Evolutionary conservation across 2,329 filamentous ascomycete genomes (phyloP).

Genomic region (Talaromyces sp.): DNA sequence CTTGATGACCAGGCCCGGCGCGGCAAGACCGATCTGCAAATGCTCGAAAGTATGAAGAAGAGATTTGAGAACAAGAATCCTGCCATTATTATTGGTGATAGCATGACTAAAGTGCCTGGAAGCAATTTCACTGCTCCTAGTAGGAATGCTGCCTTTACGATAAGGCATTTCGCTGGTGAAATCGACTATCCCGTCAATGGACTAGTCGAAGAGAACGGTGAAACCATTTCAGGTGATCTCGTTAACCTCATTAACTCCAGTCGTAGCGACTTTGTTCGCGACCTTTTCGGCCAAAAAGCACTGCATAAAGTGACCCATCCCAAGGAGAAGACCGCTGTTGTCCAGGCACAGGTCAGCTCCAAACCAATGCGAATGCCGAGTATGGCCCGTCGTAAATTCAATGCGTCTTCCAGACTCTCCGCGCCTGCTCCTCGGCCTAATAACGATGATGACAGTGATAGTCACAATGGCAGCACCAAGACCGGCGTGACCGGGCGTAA

Average conservation of each 20-base stretch:
- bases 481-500: constrained; percentile 23
- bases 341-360: constrained; percentile 94
- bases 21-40: constrained; percentile 79
- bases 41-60: constrained; percentile 84
- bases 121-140: constrained; percentile 88
- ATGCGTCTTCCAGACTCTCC: constrained; percentile 44
- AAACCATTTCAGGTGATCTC: constrained; percentile 90
- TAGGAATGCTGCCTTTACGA: constrained; percentile 72
- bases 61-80: constrained; percentile 93
- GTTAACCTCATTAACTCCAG: constrained; percentile 89
- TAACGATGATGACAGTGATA: constrained; percentile 37
- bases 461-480: constrained; percentile 25
- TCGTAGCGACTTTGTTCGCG: constrained; percentile 80
- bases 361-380: constrained; percentile 90
- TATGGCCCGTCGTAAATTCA: constrained; percentile 75
- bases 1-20: constrained; percentile 92
- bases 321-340: constrained; percentile 80
- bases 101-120: constrained; percentile 72
- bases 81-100: constrained; percentile 71
- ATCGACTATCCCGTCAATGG: constrained; percentile 88
- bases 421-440: constrained; percentile 22
- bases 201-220: constrained; percentile 89
- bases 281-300: constrained; percentile 93
- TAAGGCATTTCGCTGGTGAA: constrained; percentile 93
- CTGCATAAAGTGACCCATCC: constrained; percentile 91